These are phyloP conservation scores for Epichloe uncinata DNA, from an alignment of 2,329 filamentous ascomycete species.

Conservation along the genomic window DNA sequence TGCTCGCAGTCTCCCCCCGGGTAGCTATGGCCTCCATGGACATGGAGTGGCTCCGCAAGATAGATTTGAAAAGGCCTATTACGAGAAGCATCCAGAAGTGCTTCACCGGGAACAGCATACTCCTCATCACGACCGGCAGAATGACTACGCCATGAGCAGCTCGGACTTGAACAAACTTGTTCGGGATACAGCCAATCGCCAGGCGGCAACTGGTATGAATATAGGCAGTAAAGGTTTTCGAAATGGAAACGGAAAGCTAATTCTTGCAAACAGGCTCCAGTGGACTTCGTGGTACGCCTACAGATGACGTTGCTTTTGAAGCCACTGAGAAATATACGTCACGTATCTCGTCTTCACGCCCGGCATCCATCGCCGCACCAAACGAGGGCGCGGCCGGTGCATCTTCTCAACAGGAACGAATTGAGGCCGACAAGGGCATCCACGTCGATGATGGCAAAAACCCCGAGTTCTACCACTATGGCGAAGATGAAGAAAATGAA, in stretches of 20 bases:
- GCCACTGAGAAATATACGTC: slow-evolving; percentile 75
- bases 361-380: slow-evolving; percentile 25
- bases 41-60: slow-evolving; percentile 66
- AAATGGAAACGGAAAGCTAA: slow-evolving; percentile 8
- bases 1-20: slow-evolving; percentile 62
- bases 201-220: slow-evolving; percentile 25
- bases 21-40: slow-evolving; percentile 86
- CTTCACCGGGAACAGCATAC: slow-evolving; percentile 57
- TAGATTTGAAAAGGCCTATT: slow-evolving; percentile 83
- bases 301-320: slow-evolving; percentile 80
- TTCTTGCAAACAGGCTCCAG: slow-evolving; percentile 39
- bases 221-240: too few relatives aligned
- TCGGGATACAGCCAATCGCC: slow-evolving; percentile 49
- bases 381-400: slow-evolving; percentile 10
- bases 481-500: slow-evolving; percentile 33
- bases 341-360: slow-evolving; percentile 57
- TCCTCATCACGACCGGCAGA: slow-evolving; percentile 40
- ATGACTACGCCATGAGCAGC: slow-evolving; percentile 75
- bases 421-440: slow-evolving; percentile 46
- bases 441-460: slow-evolving; percentile 55
- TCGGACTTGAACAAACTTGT: slow-evolving; percentile 87
- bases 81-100: slow-evolving; percentile 79
- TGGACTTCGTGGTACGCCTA: slow-evolving; percentile 59
- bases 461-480: slow-evolving; percentile 25
- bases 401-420: slow-evolving; percentile 17